Evolutionary conservation across 768 basidiomycete species (phyloP).

Genomic region (Agrocybe pediades): DNA sequence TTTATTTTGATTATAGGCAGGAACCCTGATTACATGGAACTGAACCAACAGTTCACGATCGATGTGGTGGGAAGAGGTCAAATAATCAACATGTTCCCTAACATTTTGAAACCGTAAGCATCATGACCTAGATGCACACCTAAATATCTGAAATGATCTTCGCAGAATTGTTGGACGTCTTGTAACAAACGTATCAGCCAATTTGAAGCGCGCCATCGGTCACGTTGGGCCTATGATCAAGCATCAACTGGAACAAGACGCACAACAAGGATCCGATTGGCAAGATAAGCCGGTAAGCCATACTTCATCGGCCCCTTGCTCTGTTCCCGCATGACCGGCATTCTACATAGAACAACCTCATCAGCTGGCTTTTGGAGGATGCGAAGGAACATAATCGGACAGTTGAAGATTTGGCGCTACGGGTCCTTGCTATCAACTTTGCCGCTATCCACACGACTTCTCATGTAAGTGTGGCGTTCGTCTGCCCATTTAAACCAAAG

Average conservation of each 20-base stretch:
- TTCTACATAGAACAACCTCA: conserved; percentile 22
- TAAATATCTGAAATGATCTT: background rate
- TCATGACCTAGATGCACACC: background rate
- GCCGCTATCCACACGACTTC: conserved; percentile 28
- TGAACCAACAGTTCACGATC: conserved; percentile 11
- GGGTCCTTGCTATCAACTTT: conserved; percentile 26
- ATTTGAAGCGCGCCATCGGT: conserved; percentile 1
- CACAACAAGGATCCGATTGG: background rate
- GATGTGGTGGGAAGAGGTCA: conserved; percentile 9
- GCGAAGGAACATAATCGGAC: conserved; percentile 21
- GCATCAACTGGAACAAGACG: background rate
- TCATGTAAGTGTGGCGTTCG: too few relatives aligned
- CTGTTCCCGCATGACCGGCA: background rate
- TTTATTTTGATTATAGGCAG: conserved; percentile 6
- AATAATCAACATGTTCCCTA: conserved; percentile 13
- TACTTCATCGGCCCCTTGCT: background rate
- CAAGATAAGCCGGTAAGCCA: conserved; percentile 5
- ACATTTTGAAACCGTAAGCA: conserved; percentile 14
- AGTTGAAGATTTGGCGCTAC: conserved; percentile 17
- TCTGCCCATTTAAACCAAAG: too few relatives aligned
- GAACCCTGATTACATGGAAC: conserved; percentile 14
- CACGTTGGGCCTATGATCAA: conserved; percentile 5
- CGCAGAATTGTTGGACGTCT: conserved; percentile 8
- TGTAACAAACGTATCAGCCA: conserved; percentile 3
- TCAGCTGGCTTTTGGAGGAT: conserved; percentile 30